Percentiles rank a stretch among this genome's conserved stretches.
Conservation (phyloP, 371 early-diverging fungal genomes). For the Mucor circinelloides region DNA sequence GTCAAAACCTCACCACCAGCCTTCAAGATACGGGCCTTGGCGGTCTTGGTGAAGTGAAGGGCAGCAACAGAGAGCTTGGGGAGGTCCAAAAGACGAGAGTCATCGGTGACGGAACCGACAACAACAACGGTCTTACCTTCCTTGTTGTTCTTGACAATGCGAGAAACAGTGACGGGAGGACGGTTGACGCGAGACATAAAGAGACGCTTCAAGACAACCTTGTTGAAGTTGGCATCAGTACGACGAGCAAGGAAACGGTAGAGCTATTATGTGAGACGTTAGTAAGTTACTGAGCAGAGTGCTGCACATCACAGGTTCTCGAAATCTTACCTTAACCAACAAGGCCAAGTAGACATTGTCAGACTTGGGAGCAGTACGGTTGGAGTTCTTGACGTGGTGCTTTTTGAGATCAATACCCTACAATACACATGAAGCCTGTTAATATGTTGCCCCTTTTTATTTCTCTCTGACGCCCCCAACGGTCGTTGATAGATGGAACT, state of each 20-base stretch:
- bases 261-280: slow-evolving; percentile 63
- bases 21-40: slow-evolving; percentile 95
- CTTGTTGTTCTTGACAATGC: slow-evolving; percentile 74
- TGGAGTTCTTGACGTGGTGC: slow-evolving; percentile 93
- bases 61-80: slow-evolving; percentile 97
- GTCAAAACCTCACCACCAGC: slow-evolving; percentile 98
- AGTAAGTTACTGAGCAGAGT: no score
- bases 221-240: slow-evolving; percentile 98
- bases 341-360: slow-evolving; percentile 93
- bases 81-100: slow-evolving; percentile 89
- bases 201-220: slow-evolving; percentile 96
- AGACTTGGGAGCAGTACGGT: slow-evolving; percentile 86
- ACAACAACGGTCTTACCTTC: slow-evolving; percentile 88
- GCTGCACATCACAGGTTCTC: no score
- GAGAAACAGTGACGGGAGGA: slow-evolving; percentile 93
- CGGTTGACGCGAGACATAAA: slow-evolving; percentile 98
- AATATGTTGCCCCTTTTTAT: background rate
- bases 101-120: slow-evolving; percentile 97
- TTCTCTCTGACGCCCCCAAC: background rate
- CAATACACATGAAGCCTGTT: background rate
- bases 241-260: slow-evolving; percentile 98
- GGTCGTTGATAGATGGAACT: background rate
- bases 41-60: slow-evolving; percentile 91
- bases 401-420: slow-evolving; percentile 96
- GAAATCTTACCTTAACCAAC: slow-evolving; percentile 80